Evolutionary conservation across 768 basidiomycete genomes (phyloP).

Genomic region (Agrocybe pediades): DNA sequence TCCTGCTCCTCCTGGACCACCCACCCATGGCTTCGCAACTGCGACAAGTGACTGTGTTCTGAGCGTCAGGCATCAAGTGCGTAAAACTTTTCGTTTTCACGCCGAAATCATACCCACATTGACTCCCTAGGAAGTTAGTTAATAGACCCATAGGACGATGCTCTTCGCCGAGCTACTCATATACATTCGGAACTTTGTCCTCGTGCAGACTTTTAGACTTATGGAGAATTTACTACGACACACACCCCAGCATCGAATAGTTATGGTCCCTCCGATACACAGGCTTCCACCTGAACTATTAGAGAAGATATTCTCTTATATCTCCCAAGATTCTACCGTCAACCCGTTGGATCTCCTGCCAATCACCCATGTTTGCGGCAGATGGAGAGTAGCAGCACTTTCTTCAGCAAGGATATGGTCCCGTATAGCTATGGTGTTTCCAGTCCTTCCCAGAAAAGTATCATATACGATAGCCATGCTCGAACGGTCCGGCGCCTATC

Average conservation of each 20-base stretch:
- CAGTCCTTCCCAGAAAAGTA: conserved; percentile 39
- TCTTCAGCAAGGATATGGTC: conserved; percentile 51
- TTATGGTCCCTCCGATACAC: conserved; percentile 13
- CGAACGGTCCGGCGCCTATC: conserved; percentile 42
- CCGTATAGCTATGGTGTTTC: conserved; percentile 46
- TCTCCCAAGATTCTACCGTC: conserved; percentile 16
- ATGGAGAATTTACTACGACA: neutral
- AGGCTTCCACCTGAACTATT: conserved; percentile 36
- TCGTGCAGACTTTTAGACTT: neutral
- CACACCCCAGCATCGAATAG: neutral
- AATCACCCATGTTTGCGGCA: conserved; percentile 50
- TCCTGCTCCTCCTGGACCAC: too few relatives aligned
- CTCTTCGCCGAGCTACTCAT: too few relatives aligned
- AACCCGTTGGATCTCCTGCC: conserved; percentile 17
- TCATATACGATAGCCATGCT: conserved; percentile 39
- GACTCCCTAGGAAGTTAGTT: too few relatives aligned
- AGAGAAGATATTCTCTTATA: conserved; percentile 33
- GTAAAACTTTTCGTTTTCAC: too few relatives aligned
- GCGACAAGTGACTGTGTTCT: too few relatives aligned
- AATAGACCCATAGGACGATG: too few relatives aligned
- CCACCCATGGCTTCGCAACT: too few relatives aligned
- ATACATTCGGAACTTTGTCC: neutral
- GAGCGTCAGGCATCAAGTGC: too few relatives aligned
- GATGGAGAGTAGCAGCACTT: conserved; percentile 52
- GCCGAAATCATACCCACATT: too few relatives aligned